Conservation (phyloP, 2,329 filamentous ascomycete species). For the Juglanconis oblonga region DNA sequence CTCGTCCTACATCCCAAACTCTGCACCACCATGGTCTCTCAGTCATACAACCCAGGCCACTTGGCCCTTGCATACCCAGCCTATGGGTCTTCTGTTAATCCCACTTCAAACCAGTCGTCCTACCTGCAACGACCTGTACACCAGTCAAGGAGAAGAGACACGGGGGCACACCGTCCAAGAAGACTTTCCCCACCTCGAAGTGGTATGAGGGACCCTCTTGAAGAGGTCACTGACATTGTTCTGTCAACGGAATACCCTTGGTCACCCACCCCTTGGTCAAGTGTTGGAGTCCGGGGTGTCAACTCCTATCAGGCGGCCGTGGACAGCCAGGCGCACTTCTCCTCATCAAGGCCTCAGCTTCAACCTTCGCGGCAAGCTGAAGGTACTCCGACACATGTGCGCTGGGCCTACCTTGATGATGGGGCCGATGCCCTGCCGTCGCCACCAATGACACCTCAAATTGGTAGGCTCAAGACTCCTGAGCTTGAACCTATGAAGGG, state of each 20-base stretch:
- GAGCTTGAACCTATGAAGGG: conserved; percentile 10
- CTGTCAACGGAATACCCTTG: conserved; percentile 4
- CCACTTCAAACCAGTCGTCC: background rate
- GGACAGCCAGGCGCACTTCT: background rate
- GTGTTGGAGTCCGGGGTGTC: background rate
- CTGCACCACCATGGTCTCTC: background rate
- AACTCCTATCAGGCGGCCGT: background rate
- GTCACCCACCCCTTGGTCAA: background rate
- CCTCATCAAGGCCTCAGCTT: too few relatives aligned
- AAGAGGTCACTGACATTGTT: conserved; percentile 10
- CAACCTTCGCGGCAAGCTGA: background rate
- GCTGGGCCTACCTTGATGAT: background rate
- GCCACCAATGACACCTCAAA: conserved; percentile 9
- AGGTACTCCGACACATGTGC: background rate
- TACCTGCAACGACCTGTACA: background rate
- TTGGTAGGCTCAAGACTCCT: conserved; percentile 12
- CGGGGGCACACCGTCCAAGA: background rate
- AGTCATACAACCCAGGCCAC: too few relatives aligned
- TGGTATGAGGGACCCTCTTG: background rate
- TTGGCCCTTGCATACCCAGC: conserved; percentile 1
- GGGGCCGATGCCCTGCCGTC: background rate
- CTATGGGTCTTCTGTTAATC: background rate
- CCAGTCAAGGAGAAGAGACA: background rate
- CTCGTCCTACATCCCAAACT: background rate
- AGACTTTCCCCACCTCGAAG: background rate